phyloP scores from a whole-genome alignment of 2,329 filamentous ascomycete species.

The Aspergillus sp. region DNA sequence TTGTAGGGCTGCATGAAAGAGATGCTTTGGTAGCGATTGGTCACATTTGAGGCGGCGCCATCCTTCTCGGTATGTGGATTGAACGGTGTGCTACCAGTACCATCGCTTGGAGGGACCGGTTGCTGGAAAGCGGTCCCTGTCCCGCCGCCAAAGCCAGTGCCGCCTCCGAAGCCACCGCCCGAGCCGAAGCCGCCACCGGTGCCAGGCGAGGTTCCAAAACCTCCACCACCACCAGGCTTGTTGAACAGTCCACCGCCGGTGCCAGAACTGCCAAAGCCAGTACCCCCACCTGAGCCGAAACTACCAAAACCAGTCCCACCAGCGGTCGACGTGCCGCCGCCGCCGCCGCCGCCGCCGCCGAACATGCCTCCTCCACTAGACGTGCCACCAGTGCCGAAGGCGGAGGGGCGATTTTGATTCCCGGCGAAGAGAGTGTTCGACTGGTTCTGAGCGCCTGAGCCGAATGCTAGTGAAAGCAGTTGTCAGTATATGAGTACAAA shows the following conservation, averaged over 20 bases:
- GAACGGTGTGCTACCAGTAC: conserved; percentile 39
- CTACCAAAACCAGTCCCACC: conserved; percentile 17
- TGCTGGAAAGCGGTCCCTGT: conserved; percentile 35
- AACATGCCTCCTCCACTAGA: conserved; percentile 20
- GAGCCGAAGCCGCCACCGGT: conserved; percentile 19
- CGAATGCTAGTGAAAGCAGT: conserved; percentile 25
- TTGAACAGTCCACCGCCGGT: conserved; percentile 10
- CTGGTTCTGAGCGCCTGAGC: conserved; percentile 23
- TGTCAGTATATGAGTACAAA: conserved; percentile 10
- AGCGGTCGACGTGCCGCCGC: conserved; percentile 12
- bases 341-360: too few relatives aligned
- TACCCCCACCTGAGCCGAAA: conserved; percentile 12
- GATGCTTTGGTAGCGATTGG: conserved; percentile 41
- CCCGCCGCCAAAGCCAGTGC: conserved; percentile 25
- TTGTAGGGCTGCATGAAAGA: conserved; percentile 46
- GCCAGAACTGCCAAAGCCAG: conserved; percentile 23
- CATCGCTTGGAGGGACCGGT: conserved; percentile 32
- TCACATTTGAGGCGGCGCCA: conserved; percentile 22
- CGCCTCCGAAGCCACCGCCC: conserved; percentile 18
- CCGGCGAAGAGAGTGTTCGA: conserved; percentile 30
- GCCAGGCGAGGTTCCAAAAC: conserved; percentile 16
- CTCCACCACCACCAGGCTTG: conserved; percentile 10
- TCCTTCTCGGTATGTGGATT: conserved; percentile 39
- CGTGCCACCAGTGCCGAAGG: conserved; percentile 23
- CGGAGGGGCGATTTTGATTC: conserved; percentile 19